Conservation (phyloP, 75 land plant species). For the Gnetum montanum region DNA sequence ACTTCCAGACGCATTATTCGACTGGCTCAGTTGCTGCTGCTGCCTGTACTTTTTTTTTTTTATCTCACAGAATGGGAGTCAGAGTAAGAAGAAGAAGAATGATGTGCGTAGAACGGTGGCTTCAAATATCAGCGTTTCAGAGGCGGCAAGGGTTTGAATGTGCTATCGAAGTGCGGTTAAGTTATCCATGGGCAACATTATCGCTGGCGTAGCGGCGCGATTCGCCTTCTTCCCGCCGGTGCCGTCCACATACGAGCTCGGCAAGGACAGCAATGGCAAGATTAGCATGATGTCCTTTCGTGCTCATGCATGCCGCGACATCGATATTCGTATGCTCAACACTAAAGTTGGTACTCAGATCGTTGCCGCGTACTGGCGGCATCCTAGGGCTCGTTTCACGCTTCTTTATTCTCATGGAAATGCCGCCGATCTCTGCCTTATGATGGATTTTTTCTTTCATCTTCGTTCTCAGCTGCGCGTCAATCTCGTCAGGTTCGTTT, state of each 20-base stretch:
- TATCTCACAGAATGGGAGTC: too few relatives aligned
- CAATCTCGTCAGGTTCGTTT: constrained; percentile 57
- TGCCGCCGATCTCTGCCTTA: constrained; percentile 93
- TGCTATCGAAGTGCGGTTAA: too few relatives aligned
- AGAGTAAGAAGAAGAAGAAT: too few relatives aligned
- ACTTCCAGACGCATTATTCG: too few relatives aligned
- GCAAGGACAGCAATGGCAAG: constrained; percentile 30
- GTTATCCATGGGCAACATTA: constrained; percentile 92
- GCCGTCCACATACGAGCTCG: constrained; percentile 68
- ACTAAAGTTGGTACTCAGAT: constrained; percentile 60
- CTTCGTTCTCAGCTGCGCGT: constrained; percentile 80
- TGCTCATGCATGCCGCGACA: constrained; percentile 37
- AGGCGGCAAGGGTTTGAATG: too few relatives aligned
- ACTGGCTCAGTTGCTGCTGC: too few relatives aligned
- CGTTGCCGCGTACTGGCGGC: constrained; percentile 65
- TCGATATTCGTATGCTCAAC: constrained; percentile 48
- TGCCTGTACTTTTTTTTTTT: too few relatives aligned
- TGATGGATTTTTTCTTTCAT: constrained; percentile 83
- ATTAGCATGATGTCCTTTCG: constrained; percentile 36
- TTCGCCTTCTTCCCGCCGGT: constrained; percentile 92
- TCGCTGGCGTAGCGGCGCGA: constrained; percentile 72
- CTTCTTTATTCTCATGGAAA: constrained; percentile 88
- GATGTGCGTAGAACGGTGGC: too few relatives aligned
- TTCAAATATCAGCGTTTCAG: too few relatives aligned
- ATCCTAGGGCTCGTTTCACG: constrained; percentile 67